Evolutionary conservation across 768 basidiomycete genomes (phyloP).

Genomic region (Tylopilus intermedius): DNA sequence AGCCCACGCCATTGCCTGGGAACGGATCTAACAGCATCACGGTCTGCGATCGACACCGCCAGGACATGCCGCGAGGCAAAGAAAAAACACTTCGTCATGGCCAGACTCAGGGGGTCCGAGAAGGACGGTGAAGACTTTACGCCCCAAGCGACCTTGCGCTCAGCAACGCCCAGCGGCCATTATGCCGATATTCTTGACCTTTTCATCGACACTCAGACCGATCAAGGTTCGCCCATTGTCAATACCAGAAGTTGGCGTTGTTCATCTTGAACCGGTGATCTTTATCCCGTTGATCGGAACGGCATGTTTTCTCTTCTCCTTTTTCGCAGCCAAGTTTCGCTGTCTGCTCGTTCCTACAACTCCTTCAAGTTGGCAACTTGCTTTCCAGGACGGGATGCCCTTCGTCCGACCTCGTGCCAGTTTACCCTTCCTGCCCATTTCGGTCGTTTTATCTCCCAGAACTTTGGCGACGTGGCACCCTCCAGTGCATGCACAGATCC

Average conservation of each 20-base stretch:
- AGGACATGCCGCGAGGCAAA: not conserved
- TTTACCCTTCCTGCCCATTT: constrained; percentile 25
- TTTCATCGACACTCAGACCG: not conserved
- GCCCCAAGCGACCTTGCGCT: constrained; percentile 8
- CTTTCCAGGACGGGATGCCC: constrained; percentile 26
- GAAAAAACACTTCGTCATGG: too few relatives aligned
- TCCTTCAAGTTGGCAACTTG: constrained; percentile 13
- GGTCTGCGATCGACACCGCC: constrained; percentile 10
- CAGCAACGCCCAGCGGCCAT: constrained; percentile 6
- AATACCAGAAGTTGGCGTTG: not conserved
- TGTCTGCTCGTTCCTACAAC: constrained; percentile 15
- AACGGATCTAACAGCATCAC: not conserved
- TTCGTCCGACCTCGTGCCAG: constrained; percentile 28
- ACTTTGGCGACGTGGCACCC: constrained; percentile 27
- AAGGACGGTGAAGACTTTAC: constrained; percentile 10
- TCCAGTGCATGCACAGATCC: constrained; percentile 17
- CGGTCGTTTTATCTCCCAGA: constrained; percentile 23
- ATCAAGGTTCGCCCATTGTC: not conserved
- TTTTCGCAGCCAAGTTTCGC: constrained; percentile 11
- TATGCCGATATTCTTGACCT: not conserved
- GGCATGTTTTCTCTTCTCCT: constrained; percentile 3
- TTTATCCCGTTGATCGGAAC: constrained; percentile 7
- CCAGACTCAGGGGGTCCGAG: constrained; percentile 3
- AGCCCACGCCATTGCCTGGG: not conserved
- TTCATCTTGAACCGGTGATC: constrained; percentile 11